These are phyloP conservation scores for Fraxinus baroniana DNA, from an alignment of 305 asterid species.

Conservation along the genomic window DNA sequence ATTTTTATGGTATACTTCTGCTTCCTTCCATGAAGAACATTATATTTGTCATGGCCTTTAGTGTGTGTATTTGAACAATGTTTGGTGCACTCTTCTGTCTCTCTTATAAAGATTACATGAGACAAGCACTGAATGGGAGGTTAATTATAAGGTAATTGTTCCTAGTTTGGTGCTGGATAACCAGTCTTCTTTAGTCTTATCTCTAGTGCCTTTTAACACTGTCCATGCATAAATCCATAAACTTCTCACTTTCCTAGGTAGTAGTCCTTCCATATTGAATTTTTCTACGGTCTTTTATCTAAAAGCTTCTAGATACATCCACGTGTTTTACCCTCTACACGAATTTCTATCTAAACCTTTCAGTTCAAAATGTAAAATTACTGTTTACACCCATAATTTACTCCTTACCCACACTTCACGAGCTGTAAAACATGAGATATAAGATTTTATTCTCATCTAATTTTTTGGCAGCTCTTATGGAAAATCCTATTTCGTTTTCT, in stretches of 20 bases:
- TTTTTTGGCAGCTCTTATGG: neutral
- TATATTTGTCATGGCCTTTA: neutral
- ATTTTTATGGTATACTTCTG: conserved; percentile 15
- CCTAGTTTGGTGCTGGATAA: neutral
- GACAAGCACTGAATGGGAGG: conserved; percentile 2
- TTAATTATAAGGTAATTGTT: neutral
- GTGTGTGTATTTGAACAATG: neutral
- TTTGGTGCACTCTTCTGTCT: conserved; percentile 9
- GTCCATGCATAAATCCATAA: neutral
- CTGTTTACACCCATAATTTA: neutral
- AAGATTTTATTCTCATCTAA: neutral
- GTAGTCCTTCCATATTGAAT: neutral
- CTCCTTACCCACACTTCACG: neutral
- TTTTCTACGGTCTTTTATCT: neutral
- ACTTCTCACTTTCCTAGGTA: neutral
- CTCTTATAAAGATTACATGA: conserved; percentile 7
- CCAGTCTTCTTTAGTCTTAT: conserved; percentile 1
- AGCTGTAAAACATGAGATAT: neutral
- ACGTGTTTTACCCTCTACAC: neutral
- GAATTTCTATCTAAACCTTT: neutral
- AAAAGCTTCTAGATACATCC: neutral
- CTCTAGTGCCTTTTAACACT: neutral
- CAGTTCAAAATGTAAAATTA: neutral
- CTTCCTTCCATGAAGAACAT: neutral
- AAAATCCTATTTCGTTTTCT: neutral